Evolutionary conservation across 2,329 filamentous ascomycete species (phyloP).

Genomic region (Plenodomus tracheiphilus): DNA sequence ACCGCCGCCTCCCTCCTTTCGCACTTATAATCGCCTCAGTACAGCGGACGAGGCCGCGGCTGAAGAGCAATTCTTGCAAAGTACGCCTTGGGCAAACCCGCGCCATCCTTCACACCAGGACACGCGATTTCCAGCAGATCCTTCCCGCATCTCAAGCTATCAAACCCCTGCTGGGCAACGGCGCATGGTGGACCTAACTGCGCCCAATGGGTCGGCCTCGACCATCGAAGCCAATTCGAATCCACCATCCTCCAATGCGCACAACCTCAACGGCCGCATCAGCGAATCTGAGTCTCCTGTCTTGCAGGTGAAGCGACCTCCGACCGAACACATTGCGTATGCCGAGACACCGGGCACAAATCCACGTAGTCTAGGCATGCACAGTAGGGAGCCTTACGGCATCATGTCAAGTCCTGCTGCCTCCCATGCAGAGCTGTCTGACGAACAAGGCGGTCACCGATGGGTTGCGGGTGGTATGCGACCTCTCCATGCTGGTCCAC

Average conservation of each 20-base stretch:
- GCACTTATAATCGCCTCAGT: conserved; percentile 40
- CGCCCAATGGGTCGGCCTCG: conserved; percentile 44
- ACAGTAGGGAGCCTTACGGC: conserved; percentile 34
- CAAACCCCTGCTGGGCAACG: conserved; percentile 44
- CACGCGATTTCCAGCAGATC: conserved; percentile 34
- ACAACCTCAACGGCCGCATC: conserved; percentile 29
- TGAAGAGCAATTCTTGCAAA: conserved; percentile 84
- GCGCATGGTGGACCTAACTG: conserved; percentile 39
- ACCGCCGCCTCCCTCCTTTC: conserved; percentile 35
- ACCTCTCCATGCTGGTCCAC: conserved; percentile 19
- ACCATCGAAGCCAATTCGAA: conserved; percentile 46
- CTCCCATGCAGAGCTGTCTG: conserved; percentile 25
- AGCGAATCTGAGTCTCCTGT: conserved; percentile 44
- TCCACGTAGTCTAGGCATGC: conserved; percentile 24
- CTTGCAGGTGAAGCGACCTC: conserved; percentile 43
- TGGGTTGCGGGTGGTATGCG: conserved; percentile 27
- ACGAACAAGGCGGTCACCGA: conserved; percentile 30
- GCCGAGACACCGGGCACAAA: conserved; percentile 32
- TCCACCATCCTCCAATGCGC: conserved; percentile 40
- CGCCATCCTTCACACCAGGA: conserved; percentile 56
- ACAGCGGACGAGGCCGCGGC: conserved; percentile 62
- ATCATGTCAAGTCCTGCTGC: conserved; percentile 36
- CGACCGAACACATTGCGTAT: conserved; percentile 30
- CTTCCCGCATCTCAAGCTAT: conserved; percentile 34
- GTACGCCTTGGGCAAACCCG: conserved; percentile 91